phyloP scores from a whole-genome alignment of 306 rosid species.

The Ammopiptanthus mongolicus region DNA sequence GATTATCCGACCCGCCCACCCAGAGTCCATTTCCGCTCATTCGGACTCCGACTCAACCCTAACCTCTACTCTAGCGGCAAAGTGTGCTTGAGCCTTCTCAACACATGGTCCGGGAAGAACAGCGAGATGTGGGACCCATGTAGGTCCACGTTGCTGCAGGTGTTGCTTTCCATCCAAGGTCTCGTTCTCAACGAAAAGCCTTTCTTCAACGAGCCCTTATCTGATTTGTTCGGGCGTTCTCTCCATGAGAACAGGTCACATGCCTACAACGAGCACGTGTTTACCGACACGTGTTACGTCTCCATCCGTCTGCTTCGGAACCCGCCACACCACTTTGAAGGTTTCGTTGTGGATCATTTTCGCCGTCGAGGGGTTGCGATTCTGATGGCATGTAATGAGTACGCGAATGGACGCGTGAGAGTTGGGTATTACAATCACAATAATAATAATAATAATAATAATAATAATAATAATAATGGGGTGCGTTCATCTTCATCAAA shows the following conservation, averaged over 20 bases:
- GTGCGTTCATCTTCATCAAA: neutral
- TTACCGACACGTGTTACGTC: conserved; percentile 5
- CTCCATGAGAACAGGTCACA: neutral
- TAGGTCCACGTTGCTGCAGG: conserved; percentile 44
- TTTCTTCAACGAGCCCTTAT: conserved; percentile 45
- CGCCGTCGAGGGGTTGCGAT: conserved; percentile 19
- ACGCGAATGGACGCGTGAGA: conserved; percentile 20
- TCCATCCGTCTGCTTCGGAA: conserved; percentile 1
- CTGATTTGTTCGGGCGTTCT: neutral
- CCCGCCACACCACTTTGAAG: conserved; percentile 39
- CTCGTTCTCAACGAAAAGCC: conserved; percentile 58
- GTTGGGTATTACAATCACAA: conserved; percentile 22
- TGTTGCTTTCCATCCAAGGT: conserved; percentile 50
- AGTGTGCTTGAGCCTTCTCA: conserved; percentile 54
- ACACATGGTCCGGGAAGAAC: conserved; percentile 32
- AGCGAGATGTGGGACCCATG: conserved; percentile 40
- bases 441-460: too few species aligned
- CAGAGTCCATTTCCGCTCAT: conserved; percentile 26
- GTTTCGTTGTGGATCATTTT: conserved; percentile 18
- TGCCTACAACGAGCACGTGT: conserved; percentile 34
- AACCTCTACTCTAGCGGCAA: conserved; percentile 27
- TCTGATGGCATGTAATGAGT: conserved; percentile 38
- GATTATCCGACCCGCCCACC: conserved; percentile 48
- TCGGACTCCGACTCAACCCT: conserved; percentile 40
- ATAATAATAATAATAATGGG: too few species aligned